These are phyloP conservation scores for Sporisorium iseilematis-ciliati DNA, from an alignment of 1,284 basidiomycete species.

Conservation along the genomic window DNA sequence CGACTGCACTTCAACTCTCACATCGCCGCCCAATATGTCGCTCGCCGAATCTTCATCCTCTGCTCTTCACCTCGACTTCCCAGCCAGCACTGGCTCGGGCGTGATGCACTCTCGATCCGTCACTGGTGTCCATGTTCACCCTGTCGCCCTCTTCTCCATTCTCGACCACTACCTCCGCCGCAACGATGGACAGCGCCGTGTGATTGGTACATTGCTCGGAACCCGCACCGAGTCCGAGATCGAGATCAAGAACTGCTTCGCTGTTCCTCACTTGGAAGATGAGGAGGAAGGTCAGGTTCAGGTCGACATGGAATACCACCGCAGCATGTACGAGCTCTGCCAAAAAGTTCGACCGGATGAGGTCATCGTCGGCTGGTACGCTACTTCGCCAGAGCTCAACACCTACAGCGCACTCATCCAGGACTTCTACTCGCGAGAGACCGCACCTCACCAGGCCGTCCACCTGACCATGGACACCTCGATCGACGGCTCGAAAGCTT, in stretches of 20 bases:
- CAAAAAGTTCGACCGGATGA: slow-evolving; percentile 86
- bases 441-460: slow-evolving; percentile 86
- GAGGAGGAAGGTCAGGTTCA: slow-evolving; percentile 76
- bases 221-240: slow-evolving; percentile 77
- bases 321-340: slow-evolving; percentile 90
- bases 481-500: slow-evolving; percentile 68
- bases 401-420: slow-evolving; percentile 97
- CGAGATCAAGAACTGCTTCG: slow-evolving; percentile 67
- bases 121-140: slow-evolving; percentile 66
- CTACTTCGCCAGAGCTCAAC: slow-evolving; percentile 80
- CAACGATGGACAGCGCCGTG: slow-evolving; percentile 77
- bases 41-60: slow-evolving; percentile 58
- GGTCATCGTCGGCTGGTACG: slow-evolving; percentile 85
- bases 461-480: slow-evolving; percentile 94
- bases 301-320: slow-evolving; percentile 96
- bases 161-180: slow-evolving; percentile 96
- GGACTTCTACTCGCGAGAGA: slow-evolving; percentile 96
- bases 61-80: slow-evolving; percentile 68
- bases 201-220: slow-evolving; percentile 95
- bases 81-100: slow-evolving; percentile 61
- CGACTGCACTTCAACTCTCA: not conserved
- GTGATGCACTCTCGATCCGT: slow-evolving; percentile 67
- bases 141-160: slow-evolving; percentile 84
- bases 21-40: slow-evolving; percentile 38
- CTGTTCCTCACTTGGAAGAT: slow-evolving; percentile 76